Evolutionary conservation across 331 rosid species (phyloP).

Genomic region (Rosa hybrid): DNA sequence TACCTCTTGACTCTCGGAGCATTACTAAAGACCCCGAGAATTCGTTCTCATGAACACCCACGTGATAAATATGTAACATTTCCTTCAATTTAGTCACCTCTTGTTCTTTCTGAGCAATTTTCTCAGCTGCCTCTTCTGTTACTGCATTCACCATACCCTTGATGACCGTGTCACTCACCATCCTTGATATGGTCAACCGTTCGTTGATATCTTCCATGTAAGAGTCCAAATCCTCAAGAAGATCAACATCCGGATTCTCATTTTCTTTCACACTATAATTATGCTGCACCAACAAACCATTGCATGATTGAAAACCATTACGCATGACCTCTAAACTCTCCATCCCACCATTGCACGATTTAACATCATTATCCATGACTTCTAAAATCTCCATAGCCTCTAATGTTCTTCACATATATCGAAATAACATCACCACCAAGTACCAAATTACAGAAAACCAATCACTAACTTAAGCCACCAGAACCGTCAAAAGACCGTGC

Average conservation of each 20-base stretch:
- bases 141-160: conserved; percentile 79
- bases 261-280: conserved; percentile 35
- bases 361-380: conserved; percentile 17
- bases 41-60: conserved; percentile 35
- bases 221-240: conserved; percentile 70
- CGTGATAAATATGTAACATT: conserved; percentile 31
- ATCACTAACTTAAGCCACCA: background rate
- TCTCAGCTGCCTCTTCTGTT: conserved; percentile 68
- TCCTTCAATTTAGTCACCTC: conserved; percentile 68
- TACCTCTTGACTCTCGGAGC: conserved; percentile 19
- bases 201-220: conserved; percentile 54
- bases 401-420: conserved; percentile 1
- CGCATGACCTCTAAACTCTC: background rate
- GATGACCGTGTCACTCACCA: conserved; percentile 84
- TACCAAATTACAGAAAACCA: conserved; percentile 2
- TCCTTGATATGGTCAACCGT: conserved; percentile 67
- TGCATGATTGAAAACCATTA: background rate
- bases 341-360: conserved; percentile 31
- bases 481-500: background rate
- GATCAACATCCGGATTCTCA: conserved; percentile 41
- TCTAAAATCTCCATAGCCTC: conserved; percentile 30
- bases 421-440: conserved; percentile 14
- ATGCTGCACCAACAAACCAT: conserved; percentile 18
- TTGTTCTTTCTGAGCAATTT: conserved; percentile 62
- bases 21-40: conserved; percentile 20